phyloP scores from a whole-genome alignment of 2,329 filamentous ascomycete species.

The Pseudogymnoascus sp. region DNA sequence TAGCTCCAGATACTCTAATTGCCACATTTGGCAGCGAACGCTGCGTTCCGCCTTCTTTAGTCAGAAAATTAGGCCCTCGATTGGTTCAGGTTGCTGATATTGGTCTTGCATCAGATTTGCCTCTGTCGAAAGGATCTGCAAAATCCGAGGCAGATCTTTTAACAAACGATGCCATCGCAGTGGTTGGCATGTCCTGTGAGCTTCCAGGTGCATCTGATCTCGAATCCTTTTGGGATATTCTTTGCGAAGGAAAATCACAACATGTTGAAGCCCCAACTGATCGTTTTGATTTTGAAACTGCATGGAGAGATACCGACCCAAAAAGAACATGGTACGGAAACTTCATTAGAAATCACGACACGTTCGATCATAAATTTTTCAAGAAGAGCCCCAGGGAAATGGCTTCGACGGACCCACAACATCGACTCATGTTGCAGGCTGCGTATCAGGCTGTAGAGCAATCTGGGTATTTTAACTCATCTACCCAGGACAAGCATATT shows the following conservation, averaged over 20 bases:
- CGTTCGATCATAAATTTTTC: conserved; percentile 17
- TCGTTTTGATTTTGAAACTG: conserved; percentile 21
- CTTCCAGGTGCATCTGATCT: conserved; percentile 28
- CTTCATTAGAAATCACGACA: conserved; percentile 10
- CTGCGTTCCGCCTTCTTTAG: too few relatives aligned
- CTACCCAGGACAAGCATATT: not conserved
- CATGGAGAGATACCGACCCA: conserved; percentile 21
- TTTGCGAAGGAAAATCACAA: conserved; percentile 19
- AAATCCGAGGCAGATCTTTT: too few relatives aligned
- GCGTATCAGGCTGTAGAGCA: conserved; percentile 23
- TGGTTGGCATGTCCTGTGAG: conserved; percentile 31
- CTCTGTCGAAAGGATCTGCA: too few relatives aligned
- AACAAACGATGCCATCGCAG: not conserved
- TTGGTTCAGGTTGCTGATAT: too few relatives aligned
- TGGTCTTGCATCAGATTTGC: too few relatives aligned
- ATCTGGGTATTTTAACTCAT: conserved; percentile 18
- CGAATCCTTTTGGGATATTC: conserved; percentile 28
- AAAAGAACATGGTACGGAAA: conserved; percentile 13
- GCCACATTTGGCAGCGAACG: too few relatives aligned
- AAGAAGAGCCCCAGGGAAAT: not conserved
- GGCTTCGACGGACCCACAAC: conserved; percentile 22
- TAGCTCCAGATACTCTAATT: too few relatives aligned
- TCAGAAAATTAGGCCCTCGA: too few relatives aligned
- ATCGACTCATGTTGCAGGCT: conserved; percentile 25
- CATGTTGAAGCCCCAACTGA: conserved; percentile 24